Evolutionary conservation across 108 stramenopile species (phyloP), one percentile per base, ranked within the genome.

Genomic region (Skeletonema tropicum): DNA sequence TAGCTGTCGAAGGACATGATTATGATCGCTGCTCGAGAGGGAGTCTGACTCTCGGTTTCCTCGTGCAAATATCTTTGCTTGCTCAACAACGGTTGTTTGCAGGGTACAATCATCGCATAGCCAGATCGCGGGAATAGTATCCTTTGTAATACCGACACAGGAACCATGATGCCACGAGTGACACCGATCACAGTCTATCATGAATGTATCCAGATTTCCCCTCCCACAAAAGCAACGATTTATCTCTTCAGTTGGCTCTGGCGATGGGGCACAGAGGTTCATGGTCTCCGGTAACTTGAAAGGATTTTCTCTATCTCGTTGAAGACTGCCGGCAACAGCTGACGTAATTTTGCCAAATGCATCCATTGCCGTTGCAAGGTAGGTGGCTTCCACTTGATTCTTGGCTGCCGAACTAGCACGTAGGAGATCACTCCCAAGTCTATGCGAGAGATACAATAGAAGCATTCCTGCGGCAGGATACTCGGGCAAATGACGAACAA

Each of bases 401-500:
- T 77, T 87, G 3, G 66, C 66, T 14, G 73, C 63, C 64, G 85
- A 82, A 63, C 86, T 84, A 32, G 88, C 84, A 52, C 80, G 59
- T 31, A 89, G 64, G 29, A 95, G 75, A 58, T 94, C 94, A 5
- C 55, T 70, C 35, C 79, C 73, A 30, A 97, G 75, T 13, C 70
- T 70, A 42, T 70, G 80, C 17, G 75, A 84, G 42, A 97, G 75
- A 8, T 82, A 73, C 12, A 91, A 63, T 14, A 98, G 80, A 32
- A 97, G 73, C 90, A 96, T 86, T 79, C 95, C 93, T 26, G 97
- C 94, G 13, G 94, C 92, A 12, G 96, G 95, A 81, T 86, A 96
- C 76, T 95, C 92, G 35, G 96, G 92, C n/a, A 92, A 72, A 41
- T 89, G 57, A 21, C 92, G 70, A 10, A 92, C 81, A 33, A 83